Percentiles rank a stretch among this genome's conserved stretches.
phyloP scores from a whole-genome alignment of 164 flowering plant genomes.

The Magnolia sinica region DNA sequence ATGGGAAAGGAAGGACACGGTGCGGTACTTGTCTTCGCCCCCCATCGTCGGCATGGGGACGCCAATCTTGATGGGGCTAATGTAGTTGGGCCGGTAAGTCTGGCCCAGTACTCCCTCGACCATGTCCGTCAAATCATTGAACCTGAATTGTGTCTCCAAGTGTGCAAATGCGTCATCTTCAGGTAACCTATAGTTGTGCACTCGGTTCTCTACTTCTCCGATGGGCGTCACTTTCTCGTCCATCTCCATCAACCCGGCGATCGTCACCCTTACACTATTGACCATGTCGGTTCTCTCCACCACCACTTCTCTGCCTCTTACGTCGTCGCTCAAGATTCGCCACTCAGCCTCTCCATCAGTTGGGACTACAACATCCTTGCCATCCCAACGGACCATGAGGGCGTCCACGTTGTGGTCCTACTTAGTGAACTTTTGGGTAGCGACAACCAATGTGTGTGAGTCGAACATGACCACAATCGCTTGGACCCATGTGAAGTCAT shows the following conservation, averaged over 20 bases:
- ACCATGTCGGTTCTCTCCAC: constrained; percentile 59
- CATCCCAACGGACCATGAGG: constrained; percentile 48
- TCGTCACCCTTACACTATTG: constrained; percentile 45
- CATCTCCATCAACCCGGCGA: constrained; percentile 43
- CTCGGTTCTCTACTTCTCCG: constrained; percentile 47
- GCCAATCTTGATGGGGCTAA: constrained; percentile 56
- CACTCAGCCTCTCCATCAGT: constrained; percentile 63
- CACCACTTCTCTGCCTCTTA: constrained; percentile 31
- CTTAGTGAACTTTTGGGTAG: constrained; percentile 46
- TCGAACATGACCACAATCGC: constrained; percentile 65
- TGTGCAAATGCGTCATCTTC: constrained; percentile 52
- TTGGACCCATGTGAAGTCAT: constrained; percentile 80
- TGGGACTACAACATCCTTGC: constrained; percentile 32
- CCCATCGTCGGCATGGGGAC: constrained; percentile 79
- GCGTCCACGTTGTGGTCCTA: constrained; percentile 63
- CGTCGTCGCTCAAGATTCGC: constrained; percentile 15
- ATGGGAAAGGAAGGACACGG: constrained; percentile 52
- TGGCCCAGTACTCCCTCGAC: constrained; percentile 71
- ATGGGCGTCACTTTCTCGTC: constrained; percentile 51
- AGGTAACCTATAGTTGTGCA: constrained; percentile 62
- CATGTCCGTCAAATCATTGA: constrained; percentile 34
- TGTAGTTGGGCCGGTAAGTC: constrained; percentile 64
- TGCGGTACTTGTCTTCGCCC: constrained; percentile 65
- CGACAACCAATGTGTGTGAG: constrained; percentile 46
- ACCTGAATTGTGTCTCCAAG: constrained; percentile 36